Percentiles rank a stretch among this genome's conserved stretches.
phyloP scores from a whole-genome alignment of 441 rosid genomes.

The Syzygium syzygioides region DNA sequence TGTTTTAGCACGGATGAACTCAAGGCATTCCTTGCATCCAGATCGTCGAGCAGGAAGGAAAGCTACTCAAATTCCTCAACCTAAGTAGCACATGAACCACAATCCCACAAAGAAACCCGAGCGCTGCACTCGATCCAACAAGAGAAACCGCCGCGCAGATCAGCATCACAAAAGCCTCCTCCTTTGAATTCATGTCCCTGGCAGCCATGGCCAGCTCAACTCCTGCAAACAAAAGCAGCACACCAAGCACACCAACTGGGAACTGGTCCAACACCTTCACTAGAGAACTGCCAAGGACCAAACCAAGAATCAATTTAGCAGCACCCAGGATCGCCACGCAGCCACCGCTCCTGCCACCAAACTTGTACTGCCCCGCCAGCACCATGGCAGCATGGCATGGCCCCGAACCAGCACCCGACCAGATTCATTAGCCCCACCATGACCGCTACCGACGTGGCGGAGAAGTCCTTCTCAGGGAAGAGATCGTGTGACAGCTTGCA shows the following conservation, averaged over 20 bases:
- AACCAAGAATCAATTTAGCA: constrained; percentile 50
- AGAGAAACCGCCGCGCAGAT: constrained; percentile 60
- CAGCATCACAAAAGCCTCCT: constrained; percentile 66
- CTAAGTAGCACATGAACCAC: constrained; percentile 38
- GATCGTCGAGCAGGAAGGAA: neutral
- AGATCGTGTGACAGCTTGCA: constrained; percentile 69
- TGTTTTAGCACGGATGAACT: neutral
- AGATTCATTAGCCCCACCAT: constrained; percentile 73
- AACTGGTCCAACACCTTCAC: constrained; percentile 55
- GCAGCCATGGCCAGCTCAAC: constrained; percentile 80
- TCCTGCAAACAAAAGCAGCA: constrained; percentile 64
- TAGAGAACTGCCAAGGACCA: constrained; percentile 68
- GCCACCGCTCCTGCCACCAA: constrained; percentile 80
- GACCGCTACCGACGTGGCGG: constrained; percentile 51
- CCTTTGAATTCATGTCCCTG: constrained; percentile 74
- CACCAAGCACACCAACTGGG: constrained; percentile 72
- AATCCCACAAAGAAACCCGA: constrained; percentile 66
- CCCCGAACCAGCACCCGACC: constrained; percentile 87
- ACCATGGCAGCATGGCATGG: constrained; percentile 86
- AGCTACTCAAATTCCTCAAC: constrained; percentile 28
- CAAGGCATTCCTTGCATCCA: constrained; percentile 5
- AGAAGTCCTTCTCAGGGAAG: constrained; percentile 60
- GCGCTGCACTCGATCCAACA: constrained; percentile 54
- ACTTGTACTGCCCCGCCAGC: constrained; percentile 93
- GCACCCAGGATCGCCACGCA: constrained; percentile 62